phyloP scores from a whole-genome alignment of 2,329 filamentous ascomycete species.

The Coniella vitis region DNA sequence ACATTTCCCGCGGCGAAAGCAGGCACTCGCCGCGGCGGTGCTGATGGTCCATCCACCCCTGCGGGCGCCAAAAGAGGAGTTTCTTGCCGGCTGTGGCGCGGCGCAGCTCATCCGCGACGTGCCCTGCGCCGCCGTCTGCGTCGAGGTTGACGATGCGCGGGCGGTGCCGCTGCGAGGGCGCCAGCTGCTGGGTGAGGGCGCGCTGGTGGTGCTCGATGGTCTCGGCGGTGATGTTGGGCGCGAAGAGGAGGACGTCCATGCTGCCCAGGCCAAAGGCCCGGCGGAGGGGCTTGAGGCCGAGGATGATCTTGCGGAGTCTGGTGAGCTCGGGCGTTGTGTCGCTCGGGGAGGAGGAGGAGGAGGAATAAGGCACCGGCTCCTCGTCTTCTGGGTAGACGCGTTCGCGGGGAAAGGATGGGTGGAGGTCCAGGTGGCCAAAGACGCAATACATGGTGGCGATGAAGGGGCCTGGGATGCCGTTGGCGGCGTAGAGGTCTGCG shows the following conservation, averaged over 20 bases:
- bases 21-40: conserved; percentile 17
- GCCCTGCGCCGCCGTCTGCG: neutral
- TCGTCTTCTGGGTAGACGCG: conserved; percentile 20
- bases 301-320: conserved; percentile 17
- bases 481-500: conserved; percentile 18
- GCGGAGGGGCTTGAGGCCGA: conserved; percentile 21
- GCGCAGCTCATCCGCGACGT: conserved; percentile 9
- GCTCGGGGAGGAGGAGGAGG: too few species aligned
- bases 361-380: conserved; percentile 19
- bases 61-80: conserved; percentile 20
- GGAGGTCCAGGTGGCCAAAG: conserved; percentile 20
- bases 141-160: conserved; percentile 17
- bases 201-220: conserved; percentile 11
- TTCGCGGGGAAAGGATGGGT: conserved; percentile 19
- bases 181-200: conserved; percentile 17
- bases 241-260: conserved; percentile 20
- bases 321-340: conserved; percentile 15
- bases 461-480: conserved; percentile 19
- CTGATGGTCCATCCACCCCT: conserved; percentile 20
- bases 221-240: conserved; percentile 16
- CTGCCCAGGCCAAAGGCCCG: conserved; percentile 19
- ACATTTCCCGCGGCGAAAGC: conserved; percentile 18
- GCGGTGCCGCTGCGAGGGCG: conserved; percentile 18
- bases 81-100: conserved; percentile 13
- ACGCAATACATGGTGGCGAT: conserved; percentile 22